Evolutionary conservation across 2,329 filamentous ascomycete species (phyloP).

Genomic region (Arthrocladium fulminans): DNA sequence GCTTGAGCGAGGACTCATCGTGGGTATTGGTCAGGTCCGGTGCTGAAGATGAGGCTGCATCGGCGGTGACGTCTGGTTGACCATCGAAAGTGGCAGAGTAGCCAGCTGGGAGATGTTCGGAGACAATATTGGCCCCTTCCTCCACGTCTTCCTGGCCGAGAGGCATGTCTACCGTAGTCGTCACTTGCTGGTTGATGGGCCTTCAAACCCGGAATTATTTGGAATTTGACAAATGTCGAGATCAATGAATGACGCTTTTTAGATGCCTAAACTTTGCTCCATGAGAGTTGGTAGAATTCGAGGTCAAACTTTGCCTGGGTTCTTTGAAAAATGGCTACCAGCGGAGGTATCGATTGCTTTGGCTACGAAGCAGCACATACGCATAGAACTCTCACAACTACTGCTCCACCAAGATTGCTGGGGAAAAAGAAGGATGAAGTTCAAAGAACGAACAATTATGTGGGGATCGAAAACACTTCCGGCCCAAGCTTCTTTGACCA

Average conservation of each 20-base stretch:
- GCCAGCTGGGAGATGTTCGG: slow-evolving; percentile 17
- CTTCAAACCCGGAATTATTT: neutral
- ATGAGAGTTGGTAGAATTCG: too few species aligned
- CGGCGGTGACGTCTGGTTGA: slow-evolving; percentile 3
- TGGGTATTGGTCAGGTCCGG: neutral
- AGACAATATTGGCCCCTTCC: slow-evolving; percentile 15
- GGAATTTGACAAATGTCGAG: neutral
- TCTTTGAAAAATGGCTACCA: too few species aligned
- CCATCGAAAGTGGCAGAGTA: slow-evolving; percentile 18
- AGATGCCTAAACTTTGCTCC: neutral
- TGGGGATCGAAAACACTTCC: too few species aligned
- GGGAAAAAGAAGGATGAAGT: too few species aligned
- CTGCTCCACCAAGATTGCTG: too few species aligned
- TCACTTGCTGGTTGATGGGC: neutral
- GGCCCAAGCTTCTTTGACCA: too few species aligned
- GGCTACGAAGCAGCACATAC: too few species aligned
- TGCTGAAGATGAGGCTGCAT: slow-evolving; percentile 5
- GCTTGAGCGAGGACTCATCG: slow-evolving; percentile 56
- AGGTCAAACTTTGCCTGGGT: too few species aligned
- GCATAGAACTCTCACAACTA: too few species aligned
- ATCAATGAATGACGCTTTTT: neutral
- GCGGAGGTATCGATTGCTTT: too few species aligned
- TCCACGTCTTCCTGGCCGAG: slow-evolving; percentile 11
- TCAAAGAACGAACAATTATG: too few species aligned
- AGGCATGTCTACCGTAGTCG: slow-evolving; percentile 16